Base-by-base conservation (phyloP, 805 yeast species). In the Kazachstania africana region DNA sequence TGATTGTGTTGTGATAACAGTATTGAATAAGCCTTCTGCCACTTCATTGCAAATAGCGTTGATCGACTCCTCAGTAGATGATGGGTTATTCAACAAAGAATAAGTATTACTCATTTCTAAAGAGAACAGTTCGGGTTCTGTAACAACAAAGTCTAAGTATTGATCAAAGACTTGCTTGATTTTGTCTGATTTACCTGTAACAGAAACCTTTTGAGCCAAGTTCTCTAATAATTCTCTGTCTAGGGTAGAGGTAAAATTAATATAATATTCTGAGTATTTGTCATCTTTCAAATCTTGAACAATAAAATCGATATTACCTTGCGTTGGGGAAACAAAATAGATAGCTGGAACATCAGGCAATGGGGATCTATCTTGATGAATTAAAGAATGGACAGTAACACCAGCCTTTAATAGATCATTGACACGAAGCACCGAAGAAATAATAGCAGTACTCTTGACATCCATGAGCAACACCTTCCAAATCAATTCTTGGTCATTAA, bases 391-490 rank as follows among this genome's bases (percentile, higher is more conserved):
- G 47, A 85, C 78, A 0, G 99, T 91, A 35, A 91, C 77, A 8
- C 98, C 98, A 50, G 83, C 81, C 43, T 78, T 74, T 44, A 91
- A 66, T 42, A 91, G 64, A 53, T 93, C 98, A 45, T 84, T 84
- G 38, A 88, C 95, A 36, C 97, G 66, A 34, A 91, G 59, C n/a
- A 91, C 88, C 5, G 94, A 80, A 2, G 96, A 85, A 5, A 91
- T 71, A 26, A 91, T 78, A 12, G 80, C 79, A 19, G 94, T 81
- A 25, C 95, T 81, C 36, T 75, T 70, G 24, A 65, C 55, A 53
- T 91, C 99, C 42, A 91, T 66, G 4, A 91, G 72, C 29, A 91
- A 66, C 6, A 82, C 94, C 50, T 91, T 91, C 99, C 98, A 91
- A 18, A 78, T 66, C 33, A 82, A 66, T 41, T 78, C 84, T 43